Evolutionary conservation across 257 asterid genomes (phyloP), one percentile per base, ranked within the genome.

Genomic region (Ophiorrhiza pumila): DNA sequence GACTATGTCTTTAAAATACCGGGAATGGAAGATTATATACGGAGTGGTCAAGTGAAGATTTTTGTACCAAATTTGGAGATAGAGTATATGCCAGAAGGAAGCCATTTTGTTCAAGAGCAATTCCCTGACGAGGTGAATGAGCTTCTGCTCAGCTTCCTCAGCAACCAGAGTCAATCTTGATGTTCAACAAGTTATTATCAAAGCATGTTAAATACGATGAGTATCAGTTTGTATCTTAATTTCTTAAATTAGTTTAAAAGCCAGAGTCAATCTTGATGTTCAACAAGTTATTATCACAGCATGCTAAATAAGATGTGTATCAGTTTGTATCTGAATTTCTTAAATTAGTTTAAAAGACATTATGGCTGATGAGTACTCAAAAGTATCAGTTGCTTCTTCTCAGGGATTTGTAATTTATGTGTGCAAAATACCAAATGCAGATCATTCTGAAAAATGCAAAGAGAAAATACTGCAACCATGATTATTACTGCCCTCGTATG

Each of bases 41-140:
- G 80, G 69, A 77, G 74, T 60, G 95, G 85, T 29, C 31, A 70
- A 10, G 81, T 76, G 69, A 81, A 90, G 56, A 35, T 68, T 9
- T 83, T 39, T 59, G 90, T 80, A n/a, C 93, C 96, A 4, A 80
- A 88, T 52, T 68, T 90, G 85, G 87, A 87, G 88, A 76, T 84
- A 53, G 37, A 23, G 4, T 87, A 56, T 78, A 34, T 91, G 65
- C 88, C 93, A 13, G 88, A 89, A 75, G 97, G 97, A 56, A 71
- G 77, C 35, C 97, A 91, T 82, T 91, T 91, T 68, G 89, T 86
- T 68, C 97, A 83, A 76, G 97, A 91, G 77, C 97, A 91, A 71
- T 79, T 78, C 62, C 96, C 96, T 4, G 79, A 80, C 31, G 73
- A 78, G 80, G 89, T 91, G 34, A 91, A 89, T 72, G 50, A 82